A percentile compares a stretch with the other conserved stretches of the same genome.
Evolutionary conservation across 2,329 filamentous ascomycete genomes (phyloP).

Genomic region (Penicillium sp.): DNA sequence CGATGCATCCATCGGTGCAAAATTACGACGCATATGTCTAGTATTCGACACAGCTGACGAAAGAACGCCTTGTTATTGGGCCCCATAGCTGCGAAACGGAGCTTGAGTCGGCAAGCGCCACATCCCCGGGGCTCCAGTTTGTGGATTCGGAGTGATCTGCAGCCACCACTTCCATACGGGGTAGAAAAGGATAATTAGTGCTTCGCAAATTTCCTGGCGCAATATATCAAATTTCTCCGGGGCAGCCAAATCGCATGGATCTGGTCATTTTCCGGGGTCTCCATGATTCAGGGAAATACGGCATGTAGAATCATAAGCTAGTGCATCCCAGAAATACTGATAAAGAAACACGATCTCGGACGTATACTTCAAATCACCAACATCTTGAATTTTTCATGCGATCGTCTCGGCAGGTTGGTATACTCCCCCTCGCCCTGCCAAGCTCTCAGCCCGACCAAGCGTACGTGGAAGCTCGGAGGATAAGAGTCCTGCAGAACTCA

Average conservation of each 20-base stretch:
- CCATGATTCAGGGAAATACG: no score
- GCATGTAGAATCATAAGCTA: no score
- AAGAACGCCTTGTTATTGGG: not conserved
- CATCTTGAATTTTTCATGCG: no score
- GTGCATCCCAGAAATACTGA: no score
- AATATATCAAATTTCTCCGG: not conserved
- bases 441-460: not conserved
- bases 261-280: no score
- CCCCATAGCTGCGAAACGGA: not conserved
- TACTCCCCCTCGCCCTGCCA: not conserved
- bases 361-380: no score
- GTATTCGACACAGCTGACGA: constrained; percentile 1
- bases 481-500: not conserved
- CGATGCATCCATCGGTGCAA: no score
- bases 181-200: not conserved
- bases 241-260: no score
- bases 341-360: no score
- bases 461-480: constrained; percentile 2
- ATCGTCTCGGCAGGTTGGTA: no score
- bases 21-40: not conserved
- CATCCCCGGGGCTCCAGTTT: not conserved
- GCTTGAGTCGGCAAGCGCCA: not conserved
- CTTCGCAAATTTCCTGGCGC: not conserved
- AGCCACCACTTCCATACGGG: not conserved
- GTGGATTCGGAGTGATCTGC: not conserved